These are phyloP conservation scores for Phytophthora cajani DNA, from an alignment of 352 stramenopile genomes.

Conservation along the genomic window DNA sequence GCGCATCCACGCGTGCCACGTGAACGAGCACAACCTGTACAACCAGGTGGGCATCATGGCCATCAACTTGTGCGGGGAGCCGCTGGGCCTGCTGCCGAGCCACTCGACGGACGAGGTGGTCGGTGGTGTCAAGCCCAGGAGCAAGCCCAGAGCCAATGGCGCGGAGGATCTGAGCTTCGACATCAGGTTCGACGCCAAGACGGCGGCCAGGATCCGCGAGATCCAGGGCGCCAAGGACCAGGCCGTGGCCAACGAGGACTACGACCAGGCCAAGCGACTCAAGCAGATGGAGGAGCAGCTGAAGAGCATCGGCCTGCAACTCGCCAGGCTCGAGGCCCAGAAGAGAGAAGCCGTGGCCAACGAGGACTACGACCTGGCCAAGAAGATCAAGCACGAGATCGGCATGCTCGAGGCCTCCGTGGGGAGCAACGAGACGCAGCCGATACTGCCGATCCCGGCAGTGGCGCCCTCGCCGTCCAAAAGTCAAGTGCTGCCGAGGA, in stretches of 20 bases:
- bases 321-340: slow-evolving; percentile 85
- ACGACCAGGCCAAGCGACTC: slow-evolving; percentile 86
- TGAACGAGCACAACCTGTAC: slow-evolving; percentile 91
- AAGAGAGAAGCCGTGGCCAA: slow-evolving; percentile 90
- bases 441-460: slow-evolving; percentile 48
- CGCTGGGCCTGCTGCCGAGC: slow-evolving; percentile 54
- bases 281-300: slow-evolving; percentile 90
- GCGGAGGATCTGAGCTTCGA: slow-evolving; percentile 78
- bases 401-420: slow-evolving; percentile 66
- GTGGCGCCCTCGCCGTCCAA: slow-evolving; percentile 28
- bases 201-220: slow-evolving; percentile 86
- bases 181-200: slow-evolving; percentile 91
- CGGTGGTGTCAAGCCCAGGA: slow-evolving; percentile 29
- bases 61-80: slow-evolving; percentile 86
- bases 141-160: slow-evolving; percentile 14
- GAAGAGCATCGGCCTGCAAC: slow-evolving; percentile 88
- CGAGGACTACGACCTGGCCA: slow-evolving; percentile 94
- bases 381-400: slow-evolving; percentile 92
- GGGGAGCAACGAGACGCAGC: slow-evolving; percentile 65
- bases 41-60: slow-evolving; percentile 93
- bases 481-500: slow-evolving; percentile 58
- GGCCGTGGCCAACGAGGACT: slow-evolving; percentile 90
- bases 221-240: slow-evolving; percentile 88
- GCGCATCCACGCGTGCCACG: slow-evolving; percentile 88
- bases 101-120: slow-evolving; percentile 55